Percentiles rank a stretch among this genome's conserved stretches.
phyloP scores from a whole-genome alignment of 192 early-diverging fungal species.

The Coemansia sp. region DNA sequence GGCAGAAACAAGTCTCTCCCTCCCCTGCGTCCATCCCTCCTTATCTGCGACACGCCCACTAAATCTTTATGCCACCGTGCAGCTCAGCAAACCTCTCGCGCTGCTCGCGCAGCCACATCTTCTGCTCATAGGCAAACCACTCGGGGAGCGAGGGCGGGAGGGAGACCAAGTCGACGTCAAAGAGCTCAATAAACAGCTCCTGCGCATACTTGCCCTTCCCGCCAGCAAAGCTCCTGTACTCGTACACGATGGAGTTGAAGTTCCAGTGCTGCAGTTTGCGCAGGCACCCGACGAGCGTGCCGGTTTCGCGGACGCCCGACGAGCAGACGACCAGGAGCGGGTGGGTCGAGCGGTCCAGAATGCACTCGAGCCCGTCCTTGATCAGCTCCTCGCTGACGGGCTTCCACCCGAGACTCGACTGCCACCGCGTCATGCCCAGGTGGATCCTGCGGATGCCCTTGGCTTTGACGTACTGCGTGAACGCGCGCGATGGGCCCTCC shows the following conservation, averaged over 20 bases:
- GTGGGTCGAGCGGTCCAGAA: conserved; percentile 76
- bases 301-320: conserved; percentile 94
- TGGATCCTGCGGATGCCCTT: conserved; percentile 67
- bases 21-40: no score
- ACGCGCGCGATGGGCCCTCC: conserved; percentile 75
- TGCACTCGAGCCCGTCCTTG: conserved; percentile 90
- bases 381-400: conserved; percentile 93
- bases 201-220: conserved; percentile 82
- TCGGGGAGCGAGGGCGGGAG: conserved; percentile 72
- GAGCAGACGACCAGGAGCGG: conserved; percentile 92
- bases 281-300: conserved; percentile 88
- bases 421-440: conserved; percentile 67
- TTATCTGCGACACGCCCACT: no score
- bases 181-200: conserved; percentile 95
- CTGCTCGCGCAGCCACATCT: conserved; percentile 59
- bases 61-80: conserved; percentile 8
- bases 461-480: conserved; percentile 75
- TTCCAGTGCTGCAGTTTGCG: conserved; percentile 94
- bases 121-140: conserved; percentile 77
- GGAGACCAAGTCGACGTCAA: conserved; percentile 88
- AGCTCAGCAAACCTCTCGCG: conserved; percentile 29
- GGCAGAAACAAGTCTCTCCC: no score
- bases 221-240: conserved; percentile 94
- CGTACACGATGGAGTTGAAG: conserved; percentile 94
- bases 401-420: conserved; percentile 76